A percentile compares a stretch with the other conserved stretches of the same genome.
phyloP scores from a whole-genome alignment of 495 filamentous ascomycete species.

The Hapsidospora chrysogenum region DNA sequence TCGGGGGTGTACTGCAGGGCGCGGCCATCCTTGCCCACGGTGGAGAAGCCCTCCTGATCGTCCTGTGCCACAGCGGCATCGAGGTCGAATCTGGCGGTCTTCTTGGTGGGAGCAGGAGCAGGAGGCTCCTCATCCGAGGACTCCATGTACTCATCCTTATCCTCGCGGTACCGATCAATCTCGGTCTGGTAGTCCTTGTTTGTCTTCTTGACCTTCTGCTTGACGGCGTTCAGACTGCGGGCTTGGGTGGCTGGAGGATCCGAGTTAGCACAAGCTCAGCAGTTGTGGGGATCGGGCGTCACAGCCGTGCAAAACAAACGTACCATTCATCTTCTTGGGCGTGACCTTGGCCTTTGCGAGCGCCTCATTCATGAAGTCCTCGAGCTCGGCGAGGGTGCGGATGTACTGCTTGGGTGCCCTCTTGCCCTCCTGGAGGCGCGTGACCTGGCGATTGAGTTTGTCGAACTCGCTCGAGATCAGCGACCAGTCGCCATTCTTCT shows the following conservation, averaged over 20 bases:
- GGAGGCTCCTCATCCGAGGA: conserved; percentile 54
- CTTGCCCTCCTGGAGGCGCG: conserved; percentile 57
- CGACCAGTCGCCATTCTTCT: conserved; percentile 96
- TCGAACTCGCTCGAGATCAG: conserved; percentile 94
- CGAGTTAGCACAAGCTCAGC: too few species aligned
- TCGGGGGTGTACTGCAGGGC: conserved; percentile 83
- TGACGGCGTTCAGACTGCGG: conserved; percentile 86
- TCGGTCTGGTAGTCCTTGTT: conserved; percentile 85
- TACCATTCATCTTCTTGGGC: conserved; percentile 98
- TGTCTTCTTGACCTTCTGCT: conserved; percentile 94
- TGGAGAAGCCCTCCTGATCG: conserved; percentile 73
- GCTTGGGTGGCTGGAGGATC: conserved; percentile 84
- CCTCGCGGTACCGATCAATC: conserved; percentile 71
- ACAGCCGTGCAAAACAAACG: too few species aligned
- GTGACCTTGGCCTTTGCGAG: conserved; percentile 88
- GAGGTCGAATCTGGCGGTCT: conserved; percentile 23
- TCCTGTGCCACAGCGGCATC: conserved; percentile 26
- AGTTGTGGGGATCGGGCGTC: too few species aligned
- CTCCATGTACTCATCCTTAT: conserved; percentile 76
- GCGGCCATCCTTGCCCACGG: conserved; percentile 74
- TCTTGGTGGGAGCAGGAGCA: conserved; percentile 27
- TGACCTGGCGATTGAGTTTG: conserved; percentile 82
- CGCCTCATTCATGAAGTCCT: conserved; percentile 90
- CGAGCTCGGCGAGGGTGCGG: conserved; percentile 81
- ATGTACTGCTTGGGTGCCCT: conserved; percentile 71